Evolutionary conservation across 164 flowering plant species (phyloP).

Genomic region (Umbellularia californica): DNA sequence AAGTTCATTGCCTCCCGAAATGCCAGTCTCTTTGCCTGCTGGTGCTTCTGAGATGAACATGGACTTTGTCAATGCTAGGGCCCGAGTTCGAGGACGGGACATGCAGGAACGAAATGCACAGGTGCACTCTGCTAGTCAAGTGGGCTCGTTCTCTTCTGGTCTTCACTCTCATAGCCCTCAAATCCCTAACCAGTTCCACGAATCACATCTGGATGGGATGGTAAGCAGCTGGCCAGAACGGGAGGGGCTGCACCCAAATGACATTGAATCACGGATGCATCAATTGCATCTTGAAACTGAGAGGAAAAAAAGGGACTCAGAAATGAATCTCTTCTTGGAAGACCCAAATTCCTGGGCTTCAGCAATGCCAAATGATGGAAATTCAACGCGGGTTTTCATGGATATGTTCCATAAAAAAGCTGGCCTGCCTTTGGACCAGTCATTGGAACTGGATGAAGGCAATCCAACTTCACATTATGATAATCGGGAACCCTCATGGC

Average conservation of each 20-base stretch:
- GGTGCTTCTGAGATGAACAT: conserved; percentile 38
- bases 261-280: conserved; percentile 32
- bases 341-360: conserved; percentile 55
- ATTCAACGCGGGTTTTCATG: conserved; percentile 51
- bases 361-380: conserved; percentile 43
- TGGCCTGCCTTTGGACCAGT: conserved; percentile 25
- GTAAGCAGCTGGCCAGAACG: conserved; percentile 50
- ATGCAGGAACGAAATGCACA: conserved; percentile 44
- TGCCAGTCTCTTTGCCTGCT: conserved; percentile 44
- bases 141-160: conserved; percentile 35
- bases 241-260: conserved; percentile 41
- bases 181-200: conserved; percentile 41
- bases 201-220: conserved; percentile 36
- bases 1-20: conserved; percentile 46
- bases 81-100: conserved; percentile 43
- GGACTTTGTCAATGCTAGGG: conserved; percentile 40
- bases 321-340: conserved; percentile 26
- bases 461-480: conserved; percentile 22
- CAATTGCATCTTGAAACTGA: conserved; percentile 48
- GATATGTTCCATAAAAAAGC: conserved; percentile 50
- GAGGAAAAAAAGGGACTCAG: conserved; percentile 32
- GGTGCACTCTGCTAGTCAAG: conserved; percentile 40
- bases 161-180: conserved; percentile 39
- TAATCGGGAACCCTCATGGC: conserved; percentile 42
- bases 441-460: conserved; percentile 23